Evolutionary conservation across 305 asterid species (phyloP).

Genomic region (Fraxinus sp.): DNA sequence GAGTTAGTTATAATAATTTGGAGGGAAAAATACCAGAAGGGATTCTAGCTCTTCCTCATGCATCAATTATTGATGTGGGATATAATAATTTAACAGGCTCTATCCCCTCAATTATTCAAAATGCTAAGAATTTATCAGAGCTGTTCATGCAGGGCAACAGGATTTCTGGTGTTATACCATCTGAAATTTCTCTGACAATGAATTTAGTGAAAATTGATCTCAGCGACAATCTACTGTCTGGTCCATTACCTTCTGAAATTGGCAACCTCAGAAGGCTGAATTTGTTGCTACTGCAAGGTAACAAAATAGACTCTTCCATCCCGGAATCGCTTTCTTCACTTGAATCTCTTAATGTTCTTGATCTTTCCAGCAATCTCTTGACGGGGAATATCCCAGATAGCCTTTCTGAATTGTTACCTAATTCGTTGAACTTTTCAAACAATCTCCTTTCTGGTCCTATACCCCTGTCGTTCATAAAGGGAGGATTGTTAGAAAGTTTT

Average conservation of each 20-base stretch:
- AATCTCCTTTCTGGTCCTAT: slow-evolving; percentile 72
- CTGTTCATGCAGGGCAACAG: slow-evolving; percentile 71
- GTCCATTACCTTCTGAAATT: slow-evolving; percentile 68
- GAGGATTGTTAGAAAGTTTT: slow-evolving; percentile 73
- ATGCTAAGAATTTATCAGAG: slow-evolving; percentile 72
- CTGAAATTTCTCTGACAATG: slow-evolving; percentile 53
- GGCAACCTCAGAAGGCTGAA: slow-evolving; percentile 71
- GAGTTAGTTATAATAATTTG: slow-evolving; percentile 60
- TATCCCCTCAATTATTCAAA: slow-evolving; percentile 41
- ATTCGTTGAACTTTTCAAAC: slow-evolving; percentile 73
- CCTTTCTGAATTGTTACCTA: slow-evolving; percentile 55
- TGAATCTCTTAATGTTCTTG: slow-evolving; percentile 67
- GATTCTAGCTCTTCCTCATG: slow-evolving; percentile 63
- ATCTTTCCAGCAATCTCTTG: slow-evolving; percentile 60
- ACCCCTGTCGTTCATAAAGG: slow-evolving; percentile 55
- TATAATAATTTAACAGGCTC: slow-evolving; percentile 58
- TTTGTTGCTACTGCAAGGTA: slow-evolving; percentile 57
- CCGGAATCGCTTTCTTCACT: slow-evolving; percentile 65
- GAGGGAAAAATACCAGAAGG: slow-evolving; percentile 66
- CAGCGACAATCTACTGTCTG: slow-evolving; percentile 67
- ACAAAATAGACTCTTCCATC: slow-evolving; percentile 62
- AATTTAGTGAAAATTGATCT: slow-evolving; percentile 76
- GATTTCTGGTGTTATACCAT: slow-evolving; percentile 66
- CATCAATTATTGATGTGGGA: slow-evolving; percentile 61
- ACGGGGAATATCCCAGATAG: slow-evolving; percentile 66